Base-by-base conservation (phyloP, 495 filamentous ascomycete genomes). In the Clavariopsis aquatica region DNA sequence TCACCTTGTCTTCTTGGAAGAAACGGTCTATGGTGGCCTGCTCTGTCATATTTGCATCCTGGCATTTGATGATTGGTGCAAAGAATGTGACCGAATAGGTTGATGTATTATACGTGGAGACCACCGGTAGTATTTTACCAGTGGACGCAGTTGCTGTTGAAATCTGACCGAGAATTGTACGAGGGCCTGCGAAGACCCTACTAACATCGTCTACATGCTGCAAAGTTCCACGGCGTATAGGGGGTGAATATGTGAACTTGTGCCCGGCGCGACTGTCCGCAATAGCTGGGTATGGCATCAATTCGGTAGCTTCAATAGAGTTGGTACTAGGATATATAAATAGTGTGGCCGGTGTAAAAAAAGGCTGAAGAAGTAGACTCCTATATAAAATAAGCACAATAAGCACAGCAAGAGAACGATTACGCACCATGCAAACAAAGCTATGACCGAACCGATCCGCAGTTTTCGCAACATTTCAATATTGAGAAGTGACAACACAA, bases 331-430 rank as follows among this genome's bases (percentile, higher is more conserved):
- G 61, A 17, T 49, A 57, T 7, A 64, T 26, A 29, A 57, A 64
- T 2, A 64, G 43, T 1, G 61, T 64, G 2, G 61, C 61, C 1
- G 61, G 61, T 10, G 61, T 64, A 46, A 64, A 64, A 53, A 64
- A 64, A 6, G 61, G 61, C n/a, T 43, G 61, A 2, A 64, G 52
- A 1, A 64, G 43, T 0, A 64, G 53, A 24, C 52, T 49, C 61
- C 61, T 63, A n/a, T 3, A 12, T 31, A 1, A 12, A 22, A 38
- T 47, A 10, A 63, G 60, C 2, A 47, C n/a, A 23, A 23, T 15
- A 26, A 34, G 15, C 47, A 49, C 20, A 29, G 31, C 45, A 19
- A 3, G 2, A 7, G 15, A 54, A n/a, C 2, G 9, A 27, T 20
- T n/a, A n/a, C n/a, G 5, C 36, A 57, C 60, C 60, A 64, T 9